phyloP scores from a whole-genome alignment of 2,329 filamentous ascomycete genomes.

The Acarospora socialis region DNA sequence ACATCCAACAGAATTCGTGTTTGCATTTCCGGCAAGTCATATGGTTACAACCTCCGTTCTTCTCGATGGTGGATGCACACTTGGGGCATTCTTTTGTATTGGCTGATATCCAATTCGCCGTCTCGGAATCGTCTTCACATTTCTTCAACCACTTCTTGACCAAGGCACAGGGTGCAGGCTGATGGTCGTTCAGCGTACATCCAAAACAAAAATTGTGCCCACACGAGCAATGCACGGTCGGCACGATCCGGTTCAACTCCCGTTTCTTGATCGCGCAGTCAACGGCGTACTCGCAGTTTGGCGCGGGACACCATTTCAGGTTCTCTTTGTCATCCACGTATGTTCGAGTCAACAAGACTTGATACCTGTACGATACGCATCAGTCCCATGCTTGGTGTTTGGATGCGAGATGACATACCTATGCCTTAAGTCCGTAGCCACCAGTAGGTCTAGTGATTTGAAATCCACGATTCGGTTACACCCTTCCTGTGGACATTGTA shows the following conservation, averaged over 20 bases:
- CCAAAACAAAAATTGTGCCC: conserved; percentile 89
- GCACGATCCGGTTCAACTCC: conserved; percentile 71
- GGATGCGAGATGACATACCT: conserved; percentile 28
- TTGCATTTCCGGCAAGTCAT: conserved; percentile 96
- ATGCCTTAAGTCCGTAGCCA: conserved; percentile 40
- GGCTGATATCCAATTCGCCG: conserved; percentile 97
- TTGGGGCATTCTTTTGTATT: conserved; percentile 98
- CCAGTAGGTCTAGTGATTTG: conserved; percentile 67
- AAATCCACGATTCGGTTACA: conserved; percentile 88
- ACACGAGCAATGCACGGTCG: conserved; percentile 76
- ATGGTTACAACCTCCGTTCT: conserved; percentile 95
- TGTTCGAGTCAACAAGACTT: conserved; percentile 74
- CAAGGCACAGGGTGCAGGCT: conserved; percentile 77
- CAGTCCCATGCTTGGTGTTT: conserved; percentile 2
- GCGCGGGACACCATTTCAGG: conserved; percentile 94
- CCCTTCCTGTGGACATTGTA: conserved; percentile 78
- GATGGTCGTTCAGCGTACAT: conserved; percentile 77
- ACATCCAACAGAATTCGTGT: conserved; percentile 99
- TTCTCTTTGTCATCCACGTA: conserved; percentile 96
- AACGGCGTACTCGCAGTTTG: conserved; percentile 89
- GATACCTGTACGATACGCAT: conserved; percentile 46
- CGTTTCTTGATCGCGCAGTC: conserved; percentile 81
- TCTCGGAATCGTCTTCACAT: conserved; percentile 95
- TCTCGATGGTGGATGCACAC: conserved; percentile 94
- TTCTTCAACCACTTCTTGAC: conserved; percentile 97